Conservation (phyloP, 495 filamentous ascomycete species). For the Penicillium simplicissimum region DNA sequence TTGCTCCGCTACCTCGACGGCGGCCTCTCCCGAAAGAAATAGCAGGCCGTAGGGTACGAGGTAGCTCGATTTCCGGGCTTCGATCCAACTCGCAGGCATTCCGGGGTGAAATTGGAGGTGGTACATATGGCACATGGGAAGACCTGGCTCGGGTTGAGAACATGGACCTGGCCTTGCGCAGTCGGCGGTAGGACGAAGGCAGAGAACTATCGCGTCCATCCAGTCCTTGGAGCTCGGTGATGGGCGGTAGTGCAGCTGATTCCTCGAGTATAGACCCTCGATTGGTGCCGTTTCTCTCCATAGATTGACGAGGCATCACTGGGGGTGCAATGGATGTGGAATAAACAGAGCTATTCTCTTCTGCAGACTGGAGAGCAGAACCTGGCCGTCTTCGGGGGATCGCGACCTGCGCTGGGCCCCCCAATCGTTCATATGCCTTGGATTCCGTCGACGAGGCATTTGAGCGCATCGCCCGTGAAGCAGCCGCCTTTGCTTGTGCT, state of each 20-base stretch:
- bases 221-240: conserved; percentile 42
- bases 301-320: conserved; percentile 9
- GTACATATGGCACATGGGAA: conserved; percentile 27
- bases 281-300: not conserved
- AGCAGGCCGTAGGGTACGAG: conserved; percentile 51
- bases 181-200: conserved; percentile 72
- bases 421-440: conserved; percentile 34
- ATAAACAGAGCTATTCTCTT: conserved; percentile 7
- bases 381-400: conserved; percentile 33
- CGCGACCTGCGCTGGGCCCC: conserved; percentile 42
- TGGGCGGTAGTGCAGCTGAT: conserved; percentile 34
- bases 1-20: conserved; percentile 16
- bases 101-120: conserved; percentile 16
- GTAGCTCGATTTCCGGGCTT: conserved; percentile 25
- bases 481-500: conserved; percentile 66
- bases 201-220: conserved; percentile 63
- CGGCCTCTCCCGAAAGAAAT: conserved; percentile 61
- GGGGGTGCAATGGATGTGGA: conserved; percentile 3
- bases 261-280: conserved; percentile 16
- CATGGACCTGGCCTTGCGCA: conserved; percentile 75
- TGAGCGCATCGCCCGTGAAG: conserved; percentile 65
- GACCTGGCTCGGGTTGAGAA: conserved; percentile 55
- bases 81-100: conserved; percentile 20
- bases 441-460: conserved; percentile 41
- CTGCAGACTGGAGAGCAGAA: conserved; percentile 16